Base-by-base conservation (phyloP, 2,329 filamentous ascomycete species). In the Diaporthe longicolla region DNA sequence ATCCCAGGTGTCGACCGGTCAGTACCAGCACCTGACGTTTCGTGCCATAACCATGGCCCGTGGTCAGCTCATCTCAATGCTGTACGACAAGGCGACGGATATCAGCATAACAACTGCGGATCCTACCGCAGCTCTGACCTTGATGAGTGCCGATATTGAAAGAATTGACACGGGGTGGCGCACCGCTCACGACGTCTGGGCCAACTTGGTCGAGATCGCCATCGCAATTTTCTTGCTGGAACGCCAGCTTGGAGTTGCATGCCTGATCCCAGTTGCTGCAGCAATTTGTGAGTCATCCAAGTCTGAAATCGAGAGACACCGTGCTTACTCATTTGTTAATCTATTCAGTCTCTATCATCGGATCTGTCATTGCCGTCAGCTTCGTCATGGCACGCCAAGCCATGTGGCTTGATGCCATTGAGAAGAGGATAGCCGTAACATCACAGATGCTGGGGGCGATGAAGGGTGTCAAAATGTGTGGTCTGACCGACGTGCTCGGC, bases 101-200 rank as follows among this genome's bases (percentile, higher is more conserved):
- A 76, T 82, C n/a, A 80, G 80, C 9, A 72, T 82, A 4, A 80
- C 80, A 0, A 77, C 79, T 0, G 78, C 82, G 4, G 82, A 84
- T 45, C 82, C 85, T n/a, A 80, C 83, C 4, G 83, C 84, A 0
- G 82, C 85, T 0, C 75, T 88, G 57, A 87, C 86, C 0, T 79
- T 88, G 4, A 88, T 88, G 86, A 86, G 82, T 72, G 82, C 84
- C 4, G 87, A 89, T 63, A 80, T 87, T 13, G 86, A 87, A 73
- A 81, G 83, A 7, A 82, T 87, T 4, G 77, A 81, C 2, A 58
- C 76, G 0, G 85, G 83, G 0, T 78, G 82, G 5, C 72, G 77
- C 4, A 76, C 72, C 1, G 72, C 85, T 43, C 87, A 94, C 19
- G 91, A 93, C 57, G 86, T 95, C 1, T 93, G 93, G 80, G 85